Percentiles rank a stretch among this genome's conserved stretches.
phyloP scores from a whole-genome alignment of 441 rosid species.

The Isatis lusitanica region DNA sequence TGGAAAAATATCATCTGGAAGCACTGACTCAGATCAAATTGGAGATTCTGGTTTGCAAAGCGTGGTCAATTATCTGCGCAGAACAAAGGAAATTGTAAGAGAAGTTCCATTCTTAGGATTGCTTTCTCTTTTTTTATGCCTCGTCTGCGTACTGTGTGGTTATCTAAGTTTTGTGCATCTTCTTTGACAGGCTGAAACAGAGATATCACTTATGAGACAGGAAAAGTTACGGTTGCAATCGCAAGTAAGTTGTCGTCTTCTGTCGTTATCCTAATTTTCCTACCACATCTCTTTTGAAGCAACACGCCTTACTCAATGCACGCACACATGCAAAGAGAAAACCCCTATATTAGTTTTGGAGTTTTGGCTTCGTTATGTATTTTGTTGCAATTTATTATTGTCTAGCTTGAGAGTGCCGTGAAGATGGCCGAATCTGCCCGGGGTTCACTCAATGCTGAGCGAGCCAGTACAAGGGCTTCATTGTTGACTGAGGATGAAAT shows the following conservation, averaged over 20 bases:
- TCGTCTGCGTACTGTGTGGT: slow-evolving; percentile 3
- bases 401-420: slow-evolving; percentile 84
- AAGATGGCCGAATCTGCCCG: slow-evolving; percentile 81
- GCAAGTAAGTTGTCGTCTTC: slow-evolving; percentile 56
- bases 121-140: slow-evolving; percentile 6
- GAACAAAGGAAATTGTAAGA: slow-evolving; percentile 88
- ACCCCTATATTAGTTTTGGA: neutral
- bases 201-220: slow-evolving; percentile 86
- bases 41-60: slow-evolving; percentile 76
- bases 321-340: neutral
- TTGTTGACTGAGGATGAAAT: slow-evolving; percentile 87
- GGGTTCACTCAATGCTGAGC: slow-evolving; percentile 75
- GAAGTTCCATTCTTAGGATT: slow-evolving; percentile 4
- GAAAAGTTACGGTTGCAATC: slow-evolving; percentile 90
- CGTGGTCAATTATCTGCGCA: slow-evolving; percentile 85
- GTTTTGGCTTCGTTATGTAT: slow-evolving; percentile 3
- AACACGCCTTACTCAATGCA: neutral
- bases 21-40: slow-evolving; percentile 41
- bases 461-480: slow-evolving; percentile 72
- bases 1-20: slow-evolving; percentile 48
- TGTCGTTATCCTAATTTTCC: neutral
- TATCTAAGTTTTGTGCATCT: slow-evolving; percentile 17
- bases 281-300: slow-evolving; percentile 3
- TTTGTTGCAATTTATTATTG: slow-evolving; percentile 15
- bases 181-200: slow-evolving; percentile 81